Percentiles rank a stretch among this genome's conserved stretches.
These are phyloP conservation scores for Haberlea rhodopensis DNA, from an alignment of 257 asterid species.

Conservation along the genomic window DNA sequence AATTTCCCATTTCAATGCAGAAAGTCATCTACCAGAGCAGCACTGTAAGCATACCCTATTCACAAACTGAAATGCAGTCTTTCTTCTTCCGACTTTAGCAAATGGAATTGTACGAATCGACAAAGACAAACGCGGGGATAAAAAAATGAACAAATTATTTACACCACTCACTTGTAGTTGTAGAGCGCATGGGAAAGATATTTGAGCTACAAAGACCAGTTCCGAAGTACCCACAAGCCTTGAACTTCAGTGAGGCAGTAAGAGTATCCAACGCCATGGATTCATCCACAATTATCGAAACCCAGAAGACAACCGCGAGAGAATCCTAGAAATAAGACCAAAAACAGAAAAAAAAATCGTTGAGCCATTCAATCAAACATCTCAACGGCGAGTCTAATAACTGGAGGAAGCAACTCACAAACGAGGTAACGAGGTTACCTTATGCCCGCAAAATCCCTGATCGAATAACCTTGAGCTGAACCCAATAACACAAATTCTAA, in stretches of 20 bases:
- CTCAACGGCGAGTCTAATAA: conserved; percentile 15
- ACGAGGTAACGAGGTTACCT: not conserved
- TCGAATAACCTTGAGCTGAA: not conserved
- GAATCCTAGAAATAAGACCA: not conserved
- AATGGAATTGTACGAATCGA: conserved; percentile 7
- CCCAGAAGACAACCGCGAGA: conserved; percentile 19
- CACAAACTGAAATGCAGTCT: not conserved
- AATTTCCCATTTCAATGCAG: conserved; percentile 1
- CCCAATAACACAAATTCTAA: not conserved
- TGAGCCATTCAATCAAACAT: conserved; percentile 52
- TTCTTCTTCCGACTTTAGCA: not conserved
- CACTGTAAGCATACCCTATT: not conserved
- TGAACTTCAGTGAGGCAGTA: conserved; percentile 36
- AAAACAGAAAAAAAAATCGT: conserved; percentile 17
- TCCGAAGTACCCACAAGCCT: conserved; percentile 48
- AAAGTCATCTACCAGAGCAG: not conserved
- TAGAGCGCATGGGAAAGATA: conserved; percentile 28
- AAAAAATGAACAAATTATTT: not conserved
- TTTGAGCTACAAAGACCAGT: conserved; percentile 29
- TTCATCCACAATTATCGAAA: not conserved
- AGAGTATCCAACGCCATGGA: conserved; percentile 40
- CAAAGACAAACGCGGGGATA: not conserved
- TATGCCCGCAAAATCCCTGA: not conserved
- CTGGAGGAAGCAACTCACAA: not conserved
- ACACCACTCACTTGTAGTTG: conserved; percentile 42